These are phyloP conservation scores for Terfezia claveryi DNA, from an alignment of 495 filamentous ascomycete genomes.

Conservation along the genomic window DNA sequence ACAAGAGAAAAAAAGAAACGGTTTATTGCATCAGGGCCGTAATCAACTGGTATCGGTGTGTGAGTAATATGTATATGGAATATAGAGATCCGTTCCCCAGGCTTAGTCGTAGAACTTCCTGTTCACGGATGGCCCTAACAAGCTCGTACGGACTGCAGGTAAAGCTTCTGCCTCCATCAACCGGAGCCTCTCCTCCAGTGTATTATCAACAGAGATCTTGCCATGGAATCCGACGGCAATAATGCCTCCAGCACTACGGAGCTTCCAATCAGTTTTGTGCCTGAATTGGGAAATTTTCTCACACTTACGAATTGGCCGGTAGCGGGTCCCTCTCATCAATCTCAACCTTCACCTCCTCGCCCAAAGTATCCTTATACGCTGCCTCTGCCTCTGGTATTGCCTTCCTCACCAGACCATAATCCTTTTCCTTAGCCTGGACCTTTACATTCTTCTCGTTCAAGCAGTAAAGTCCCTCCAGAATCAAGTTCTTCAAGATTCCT, in stretches of 20 bases:
- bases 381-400: slow-evolving; percentile 50
- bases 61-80: slow-evolving; percentile 5
- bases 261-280: background rate
- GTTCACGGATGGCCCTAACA: slow-evolving; percentile 86
- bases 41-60: background rate
- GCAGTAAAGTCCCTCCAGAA: slow-evolving; percentile 78
- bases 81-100: slow-evolving; percentile 12
- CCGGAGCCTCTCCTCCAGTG: slow-evolving; percentile 73
- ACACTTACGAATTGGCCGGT: slow-evolving; percentile 64
- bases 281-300: background rate
- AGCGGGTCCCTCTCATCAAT: slow-evolving; percentile 62
- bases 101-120: slow-evolving; percentile 74
- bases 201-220: slow-evolving; percentile 98
- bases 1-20: background rate
- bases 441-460: slow-evolving; percentile 56
- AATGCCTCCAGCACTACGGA: slow-evolving; percentile 37
- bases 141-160: slow-evolving; percentile 56
- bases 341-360: slow-evolving; percentile 37
- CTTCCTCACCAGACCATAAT: slow-evolving; percentile 47
- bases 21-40: background rate
- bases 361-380: slow-evolving; percentile 58
- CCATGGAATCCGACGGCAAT: slow-evolving; percentile 58
- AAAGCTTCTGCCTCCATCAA: slow-evolving; percentile 65
- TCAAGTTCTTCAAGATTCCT: slow-evolving; percentile 47
- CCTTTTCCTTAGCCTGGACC: slow-evolving; percentile 55